These are phyloP conservation scores for Astragalus membranaceus DNA, from an alignment of 306 rosid species.

Conservation along the genomic window DNA sequence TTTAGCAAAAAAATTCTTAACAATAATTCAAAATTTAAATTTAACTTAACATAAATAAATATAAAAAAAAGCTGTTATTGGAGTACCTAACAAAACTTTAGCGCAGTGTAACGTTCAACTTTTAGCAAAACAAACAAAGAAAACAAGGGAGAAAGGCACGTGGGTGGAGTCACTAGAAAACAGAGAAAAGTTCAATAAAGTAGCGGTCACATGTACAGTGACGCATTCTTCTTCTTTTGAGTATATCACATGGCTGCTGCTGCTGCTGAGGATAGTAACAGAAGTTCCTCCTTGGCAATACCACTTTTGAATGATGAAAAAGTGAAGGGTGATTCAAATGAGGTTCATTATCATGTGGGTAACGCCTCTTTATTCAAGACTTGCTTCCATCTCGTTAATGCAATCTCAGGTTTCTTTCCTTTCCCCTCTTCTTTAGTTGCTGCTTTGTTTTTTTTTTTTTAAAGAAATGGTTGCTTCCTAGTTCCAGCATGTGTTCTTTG, in stretches of 20 bases:
- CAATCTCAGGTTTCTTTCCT: slow-evolving; percentile 29
- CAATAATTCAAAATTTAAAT: too few relatives aligned
- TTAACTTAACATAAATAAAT: too few relatives aligned
- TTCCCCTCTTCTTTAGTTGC: neutral
- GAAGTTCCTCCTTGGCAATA: neutral
- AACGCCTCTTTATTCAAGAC: slow-evolving; percentile 26
- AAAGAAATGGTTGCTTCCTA: too few relatives aligned
- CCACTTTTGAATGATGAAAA: slow-evolving; percentile 19
- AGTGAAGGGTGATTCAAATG: neutral
- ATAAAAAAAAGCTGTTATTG: too few relatives aligned
- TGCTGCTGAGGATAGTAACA: neutral
- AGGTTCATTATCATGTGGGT: neutral
- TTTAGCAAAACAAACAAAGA: too few relatives aligned
- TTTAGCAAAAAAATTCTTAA: too few relatives aligned
- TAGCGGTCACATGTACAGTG: neutral
- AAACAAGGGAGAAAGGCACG: neutral
- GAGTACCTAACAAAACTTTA: too few relatives aligned
- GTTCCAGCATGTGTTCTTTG: too few relatives aligned
- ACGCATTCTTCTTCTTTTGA: neutral
- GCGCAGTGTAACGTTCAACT: too few relatives aligned
- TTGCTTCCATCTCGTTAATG: slow-evolving; percentile 31
- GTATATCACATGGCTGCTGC: neutral
- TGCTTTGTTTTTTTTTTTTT: neutral
- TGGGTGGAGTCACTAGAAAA: neutral
- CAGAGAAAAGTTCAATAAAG: neutral